Evolutionary conservation across 2,329 filamentous ascomycete genomes (phyloP).

Genomic region (Fusarium algeriense): DNA sequence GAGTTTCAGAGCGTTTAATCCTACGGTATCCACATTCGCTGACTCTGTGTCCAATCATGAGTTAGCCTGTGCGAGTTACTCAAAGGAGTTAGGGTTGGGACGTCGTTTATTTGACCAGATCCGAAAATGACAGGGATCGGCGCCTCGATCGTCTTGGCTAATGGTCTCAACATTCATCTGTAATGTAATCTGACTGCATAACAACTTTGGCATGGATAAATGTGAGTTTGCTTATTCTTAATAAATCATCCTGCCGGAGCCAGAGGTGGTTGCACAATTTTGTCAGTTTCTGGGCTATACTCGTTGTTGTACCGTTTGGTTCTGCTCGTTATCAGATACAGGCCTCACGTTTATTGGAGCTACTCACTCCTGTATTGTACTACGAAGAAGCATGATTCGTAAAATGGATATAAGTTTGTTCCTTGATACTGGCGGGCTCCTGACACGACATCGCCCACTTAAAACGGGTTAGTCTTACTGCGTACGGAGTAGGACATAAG

Average conservation of each 20-base stretch:
- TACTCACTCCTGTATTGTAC: not conserved
- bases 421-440: not conserved
- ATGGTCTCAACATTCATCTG: not conserved
- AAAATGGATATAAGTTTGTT: not conserved
- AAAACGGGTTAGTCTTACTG: not conserved
- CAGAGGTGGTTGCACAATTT: too few relatives aligned
- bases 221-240: too few relatives aligned
- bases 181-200: slow-evolving; percentile 5
- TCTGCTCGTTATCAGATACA: not conserved
- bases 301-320: not conserved
- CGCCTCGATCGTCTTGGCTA: not conserved
- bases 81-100: slow-evolving; percentile 6
- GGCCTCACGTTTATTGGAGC: not conserved
- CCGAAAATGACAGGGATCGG: slow-evolving; percentile 3
- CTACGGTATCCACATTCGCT: not conserved
- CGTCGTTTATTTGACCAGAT: not conserved
- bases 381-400: not conserved
- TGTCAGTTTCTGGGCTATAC: not conserved
- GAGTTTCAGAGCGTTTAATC: not conserved
- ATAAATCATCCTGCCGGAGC: too few relatives aligned
- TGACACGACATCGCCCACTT: not conserved
- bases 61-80: slow-evolving; percentile 25
- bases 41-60: slow-evolving; percentile 12
- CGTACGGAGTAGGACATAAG: not conserved
- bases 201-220: not conserved